Base-by-base conservation (phyloP, 2,329 filamentous ascomycete species). In the Stagonosporopsis rhizophila region DNA sequence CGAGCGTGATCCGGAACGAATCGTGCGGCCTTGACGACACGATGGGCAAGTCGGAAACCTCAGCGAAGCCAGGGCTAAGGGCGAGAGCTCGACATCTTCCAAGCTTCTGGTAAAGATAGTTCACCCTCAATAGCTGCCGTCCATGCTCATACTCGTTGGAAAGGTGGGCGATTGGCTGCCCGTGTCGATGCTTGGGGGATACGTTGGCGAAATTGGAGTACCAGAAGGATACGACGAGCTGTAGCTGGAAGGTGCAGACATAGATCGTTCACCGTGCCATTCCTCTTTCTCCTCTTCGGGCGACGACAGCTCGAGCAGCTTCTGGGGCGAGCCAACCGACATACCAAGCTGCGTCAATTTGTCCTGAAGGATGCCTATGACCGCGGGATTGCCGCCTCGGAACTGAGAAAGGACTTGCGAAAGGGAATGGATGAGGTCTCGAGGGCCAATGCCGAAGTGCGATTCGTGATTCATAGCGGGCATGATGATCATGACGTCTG, bases 401-500 rank as follows among this genome's bases (percentile, higher is more conserved):
- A 73, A 75, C 1, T 65, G 64, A 12, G 62, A 63, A 6, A 75
- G 64, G 1, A 74, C 61, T 15, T 66, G 62, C 0, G 71, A 67
- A 8, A 75, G 64, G 5, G 69, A 70, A 38, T 74, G 71, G 6
- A 75, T 72, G 2, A 75, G 63, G 41, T 75, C 71, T 52, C 72
- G 61, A 6, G 72, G 72, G 2, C 72, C 71, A 35, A 74, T 56
- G 6, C 61, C 64, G 22, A 75, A 74, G 15, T 64, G 59, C 1
- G 71, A 63, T 39, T 72, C 66, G 51, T 70, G 65, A 42, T 73
- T 75, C 28, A 73, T 59, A 0, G 67, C 63, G 0, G 72, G 72
- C 53, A 75, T 71, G 27, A 70, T 74, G 44, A 75, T 74, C 72
- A 75, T 75, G 9, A 75, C 72, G 38, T 75, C 71, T 4, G 72